These are phyloP conservation scores for Besnoitia besnoiti DNA, from an alignment of 169 alveolate species.

Conservation along the genomic window DNA sequence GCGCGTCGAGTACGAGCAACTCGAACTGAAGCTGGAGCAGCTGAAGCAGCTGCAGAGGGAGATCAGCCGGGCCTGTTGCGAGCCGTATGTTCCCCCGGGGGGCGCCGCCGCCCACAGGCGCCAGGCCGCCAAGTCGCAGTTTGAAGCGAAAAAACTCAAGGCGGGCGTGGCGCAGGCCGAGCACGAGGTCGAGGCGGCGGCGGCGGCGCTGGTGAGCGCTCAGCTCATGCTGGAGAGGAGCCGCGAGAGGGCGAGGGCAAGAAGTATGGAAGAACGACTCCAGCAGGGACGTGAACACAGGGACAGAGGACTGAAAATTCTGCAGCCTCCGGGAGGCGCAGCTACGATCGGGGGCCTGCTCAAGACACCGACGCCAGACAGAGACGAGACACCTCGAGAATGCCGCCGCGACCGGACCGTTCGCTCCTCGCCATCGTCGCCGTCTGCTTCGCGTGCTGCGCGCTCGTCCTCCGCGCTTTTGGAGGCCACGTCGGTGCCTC, in stretches of 20 bases:
- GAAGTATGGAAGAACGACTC: neutral
- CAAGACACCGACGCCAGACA: too few species aligned
- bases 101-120: neutral
- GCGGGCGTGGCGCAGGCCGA: neutral
- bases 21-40: neutral
- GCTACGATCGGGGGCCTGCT: neutral
- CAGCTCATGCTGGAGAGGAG: neutral
- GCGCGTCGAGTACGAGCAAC: neutral
- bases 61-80: neutral
- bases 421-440: too few species aligned
- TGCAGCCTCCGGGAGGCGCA: neutral
- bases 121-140: neutral
- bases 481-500: too few species aligned
- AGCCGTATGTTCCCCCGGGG: neutral
- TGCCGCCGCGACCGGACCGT: too few species aligned
- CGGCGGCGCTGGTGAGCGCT: neutral
- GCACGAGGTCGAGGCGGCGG: neutral
- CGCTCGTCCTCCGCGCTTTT: too few species aligned
- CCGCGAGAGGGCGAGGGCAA: neutral
- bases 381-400: too few species aligned
- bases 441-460: too few species aligned
- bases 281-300: too few species aligned
- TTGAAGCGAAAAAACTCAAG: neutral
- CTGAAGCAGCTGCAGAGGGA: slow-evolving; percentile 16
- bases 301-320: neutral